phyloP scores from a whole-genome alignment of 2,329 filamentous ascomycete species.

The Exutisphaerella laricina region DNA sequence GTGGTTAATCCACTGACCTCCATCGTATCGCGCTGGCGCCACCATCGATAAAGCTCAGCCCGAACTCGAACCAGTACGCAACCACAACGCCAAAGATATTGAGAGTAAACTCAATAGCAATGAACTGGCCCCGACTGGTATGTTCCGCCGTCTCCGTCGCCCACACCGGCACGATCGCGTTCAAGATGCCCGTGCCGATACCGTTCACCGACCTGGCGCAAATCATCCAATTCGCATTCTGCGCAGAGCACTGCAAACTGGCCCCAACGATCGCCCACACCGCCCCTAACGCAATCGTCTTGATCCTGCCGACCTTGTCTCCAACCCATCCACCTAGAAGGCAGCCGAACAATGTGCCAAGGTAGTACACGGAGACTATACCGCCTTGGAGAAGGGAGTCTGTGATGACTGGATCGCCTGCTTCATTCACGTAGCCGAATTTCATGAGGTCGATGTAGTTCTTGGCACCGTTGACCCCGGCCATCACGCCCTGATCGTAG shows the following conservation, averaged over 20 bases:
- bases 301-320: slow-evolving; percentile 58
- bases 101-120: slow-evolving; percentile 56
- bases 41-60: slow-evolving; percentile 20
- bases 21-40: slow-evolving; percentile 17
- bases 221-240: slow-evolving; percentile 62
- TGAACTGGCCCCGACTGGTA: slow-evolving; percentile 54
- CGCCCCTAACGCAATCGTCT: slow-evolving; percentile 56
- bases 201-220: slow-evolving; percentile 27
- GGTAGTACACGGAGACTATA: slow-evolving; percentile 54
- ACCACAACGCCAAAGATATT: slow-evolving; percentile 62
- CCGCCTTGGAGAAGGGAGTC: slow-evolving; percentile 58
- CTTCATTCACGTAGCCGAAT: slow-evolving; percentile 53
- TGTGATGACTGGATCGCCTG: slow-evolving; percentile 47
- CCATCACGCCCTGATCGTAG: slow-evolving; percentile 41
- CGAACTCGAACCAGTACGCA: slow-evolving; percentile 39
- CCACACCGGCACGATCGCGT: slow-evolving; percentile 66
- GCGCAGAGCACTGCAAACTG: slow-evolving; percentile 58
- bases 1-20: slow-evolving; percentile 3
- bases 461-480: slow-evolving; percentile 60
- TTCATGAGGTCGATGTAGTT: slow-evolving; percentile 61
- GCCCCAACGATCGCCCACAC: slow-evolving; percentile 48
- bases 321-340: slow-evolving; percentile 59
- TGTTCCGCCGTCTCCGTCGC: slow-evolving; percentile 65
- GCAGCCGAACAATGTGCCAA: slow-evolving; percentile 59
- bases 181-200: slow-evolving; percentile 64